Evolutionary conservation across 169 alveolate species (phyloP).

Genomic region (Plasmodium malariae): DNA sequence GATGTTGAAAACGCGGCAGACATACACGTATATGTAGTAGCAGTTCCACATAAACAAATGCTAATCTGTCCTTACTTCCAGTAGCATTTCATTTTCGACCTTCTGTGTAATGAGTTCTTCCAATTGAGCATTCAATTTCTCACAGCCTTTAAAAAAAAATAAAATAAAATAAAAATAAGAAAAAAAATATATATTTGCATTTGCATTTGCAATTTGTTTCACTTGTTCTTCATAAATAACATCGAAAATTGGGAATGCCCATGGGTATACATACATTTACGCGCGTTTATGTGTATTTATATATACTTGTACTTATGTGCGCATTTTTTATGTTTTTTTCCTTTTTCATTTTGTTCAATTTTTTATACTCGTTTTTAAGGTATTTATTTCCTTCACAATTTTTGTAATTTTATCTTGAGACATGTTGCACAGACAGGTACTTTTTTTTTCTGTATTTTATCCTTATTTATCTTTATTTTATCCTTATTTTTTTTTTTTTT

Average conservation of each 20-base stretch:
- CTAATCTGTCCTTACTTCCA: conserved; percentile 18
- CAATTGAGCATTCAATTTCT: conserved; percentile 52
- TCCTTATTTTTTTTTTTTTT: too few relatives aligned
- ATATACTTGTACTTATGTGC: neutral
- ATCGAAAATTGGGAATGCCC: too few relatives aligned
- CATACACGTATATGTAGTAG: too few relatives aligned
- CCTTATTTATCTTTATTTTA: too few relatives aligned
- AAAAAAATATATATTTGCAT: too few relatives aligned
- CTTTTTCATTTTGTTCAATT: neutral
- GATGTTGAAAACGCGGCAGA: too few relatives aligned
- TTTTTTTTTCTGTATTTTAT: too few relatives aligned
- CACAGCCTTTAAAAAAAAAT: conserved; percentile 44
- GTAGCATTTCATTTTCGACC: conserved; percentile 72
- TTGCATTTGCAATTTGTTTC: too few relatives aligned
- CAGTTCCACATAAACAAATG: neutral
- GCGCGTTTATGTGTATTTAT: neutral
- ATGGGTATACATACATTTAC: neutral
- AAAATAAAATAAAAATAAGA: neutral
- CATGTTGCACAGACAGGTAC: conserved; percentile 18
- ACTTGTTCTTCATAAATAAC: too few relatives aligned
- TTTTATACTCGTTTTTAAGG: conserved; percentile 53
- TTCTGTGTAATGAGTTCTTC: conserved; percentile 69
- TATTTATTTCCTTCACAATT: conserved; percentile 53
- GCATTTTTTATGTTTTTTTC: neutral
- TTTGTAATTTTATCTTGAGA: conserved; percentile 62